A percentile compares a stretch with the other conserved stretches of the same genome.
Evolutionary conservation across 2,329 filamentous ascomycete genomes (phyloP).

Genomic region (Lecanoromycetidae sp.): DNA sequence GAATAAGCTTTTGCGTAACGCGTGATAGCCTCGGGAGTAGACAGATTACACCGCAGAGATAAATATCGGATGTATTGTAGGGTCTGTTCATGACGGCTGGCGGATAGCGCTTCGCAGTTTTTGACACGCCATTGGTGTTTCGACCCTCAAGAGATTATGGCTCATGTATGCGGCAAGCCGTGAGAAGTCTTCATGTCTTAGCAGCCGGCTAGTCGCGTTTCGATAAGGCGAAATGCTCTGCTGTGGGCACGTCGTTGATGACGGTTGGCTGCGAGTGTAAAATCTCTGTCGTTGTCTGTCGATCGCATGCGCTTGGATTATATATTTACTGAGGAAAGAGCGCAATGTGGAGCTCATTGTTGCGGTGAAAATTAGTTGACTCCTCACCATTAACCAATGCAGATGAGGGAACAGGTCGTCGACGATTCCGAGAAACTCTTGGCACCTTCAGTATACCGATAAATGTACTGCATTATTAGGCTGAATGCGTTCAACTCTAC

Average conservation of each 20-base stretch:
- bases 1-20: constrained; percentile 1
- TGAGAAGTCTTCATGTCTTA: background rate
- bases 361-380: no score
- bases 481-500: no score
- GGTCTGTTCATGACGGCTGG: constrained; percentile 9
- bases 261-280: background rate
- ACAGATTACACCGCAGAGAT: background rate
- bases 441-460: no score
- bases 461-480: no score
- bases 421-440: no score
- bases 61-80: constrained; percentile 1
- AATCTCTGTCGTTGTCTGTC: no score
- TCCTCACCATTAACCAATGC: no score
- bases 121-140: constrained; percentile 6
- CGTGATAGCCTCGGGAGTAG: background rate
- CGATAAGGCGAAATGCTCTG: background rate
- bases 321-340: background rate
- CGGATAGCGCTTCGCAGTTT: constrained; percentile 9
- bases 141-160: background rate
- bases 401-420: no score
- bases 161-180: constrained; percentile 5
- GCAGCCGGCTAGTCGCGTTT: constrained; percentile 9
- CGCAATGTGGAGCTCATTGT: no score
- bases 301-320: background rate
- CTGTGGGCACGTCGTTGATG: no score